Percentiles rank a stretch among this genome's conserved stretches.
Conservation (phyloP, 257 asterid genomes). For the Jacaranda mimosifolia region DNA sequence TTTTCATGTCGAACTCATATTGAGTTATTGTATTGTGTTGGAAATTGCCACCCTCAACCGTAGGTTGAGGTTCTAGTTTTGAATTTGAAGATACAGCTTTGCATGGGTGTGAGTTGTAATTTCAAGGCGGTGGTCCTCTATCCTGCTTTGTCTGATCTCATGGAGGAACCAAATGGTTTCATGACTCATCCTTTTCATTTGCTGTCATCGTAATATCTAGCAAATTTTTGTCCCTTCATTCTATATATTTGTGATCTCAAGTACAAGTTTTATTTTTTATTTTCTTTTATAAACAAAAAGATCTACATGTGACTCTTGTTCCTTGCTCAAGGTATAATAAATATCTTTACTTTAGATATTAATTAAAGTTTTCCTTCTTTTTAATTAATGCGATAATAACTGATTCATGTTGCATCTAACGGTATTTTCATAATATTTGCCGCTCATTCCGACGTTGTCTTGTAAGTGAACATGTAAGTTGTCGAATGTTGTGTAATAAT, state of each 20-base stretch:
- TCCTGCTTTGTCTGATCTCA: conserved; percentile 38
- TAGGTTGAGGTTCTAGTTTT: too few species aligned
- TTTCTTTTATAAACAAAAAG: neutral
- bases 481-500: too few species aligned
- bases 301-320: neutral
- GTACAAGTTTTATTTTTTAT: neutral
- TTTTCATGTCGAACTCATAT: too few species aligned
- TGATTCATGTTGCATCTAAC: neutral
- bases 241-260: neutral
- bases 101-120: conserved; percentile 38
- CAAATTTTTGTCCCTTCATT: conserved; percentile 27
- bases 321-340: neutral
- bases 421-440: neutral
- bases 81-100: conserved; percentile 4
- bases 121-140: conserved; percentile 42
- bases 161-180: conserved; percentile 40
- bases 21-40: too few species aligned
- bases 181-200: conserved; percentile 45
- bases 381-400: neutral
- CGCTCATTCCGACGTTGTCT: neutral
- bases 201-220: conserved; percentile 46
- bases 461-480: too few species aligned
- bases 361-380: neutral
- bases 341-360: neutral
- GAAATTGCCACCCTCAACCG: too few species aligned